phyloP scores from a whole-genome alignment of 2,329 filamentous ascomycete genomes.

The Curvularia eragrostidis region DNA sequence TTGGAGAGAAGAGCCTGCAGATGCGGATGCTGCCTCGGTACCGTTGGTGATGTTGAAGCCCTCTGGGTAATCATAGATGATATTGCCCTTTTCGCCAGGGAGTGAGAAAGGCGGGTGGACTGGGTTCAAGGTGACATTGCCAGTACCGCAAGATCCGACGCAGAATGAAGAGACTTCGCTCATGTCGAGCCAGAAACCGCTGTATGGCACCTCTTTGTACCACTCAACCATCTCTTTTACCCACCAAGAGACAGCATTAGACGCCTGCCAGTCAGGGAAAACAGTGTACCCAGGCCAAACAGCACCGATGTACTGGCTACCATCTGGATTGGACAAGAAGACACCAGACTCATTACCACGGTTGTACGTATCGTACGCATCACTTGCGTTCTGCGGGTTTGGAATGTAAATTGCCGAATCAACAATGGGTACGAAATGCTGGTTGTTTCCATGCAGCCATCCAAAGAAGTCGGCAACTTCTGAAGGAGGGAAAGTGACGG shows the following conservation, averaged over 20 bases:
- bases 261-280: constrained; percentile 66
- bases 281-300: constrained; percentile 68
- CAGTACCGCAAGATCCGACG: constrained; percentile 73
- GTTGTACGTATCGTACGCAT: constrained; percentile 61
- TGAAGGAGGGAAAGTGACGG: constrained; percentile 58
- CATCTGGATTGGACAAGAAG: constrained; percentile 63
- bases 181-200: constrained; percentile 68
- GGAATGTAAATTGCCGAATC: constrained; percentile 74
- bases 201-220: constrained; percentile 61
- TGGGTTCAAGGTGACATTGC: constrained; percentile 70
- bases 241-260: constrained; percentile 67
- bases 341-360: constrained; percentile 58
- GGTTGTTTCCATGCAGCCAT: constrained; percentile 60
- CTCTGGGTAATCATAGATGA: constrained; percentile 70
- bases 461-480: constrained; percentile 61
- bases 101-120: constrained; percentile 70
- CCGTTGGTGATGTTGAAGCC: constrained; percentile 72
- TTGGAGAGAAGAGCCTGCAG: constrained; percentile 61
- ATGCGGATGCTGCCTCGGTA: constrained; percentile 69
- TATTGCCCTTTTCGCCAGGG: constrained; percentile 68
- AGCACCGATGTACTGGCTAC: constrained; percentile 61
- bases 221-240: constrained; percentile 60
- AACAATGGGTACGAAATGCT: constrained; percentile 67
- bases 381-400: constrained; percentile 71
- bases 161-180: constrained; percentile 70